Percentiles rank a stretch among this genome's conserved stretches.
Evolutionary conservation across 192 early-diverging fungal species (phyloP).

Genomic region (Linnemannia schmuckeri): DNA sequence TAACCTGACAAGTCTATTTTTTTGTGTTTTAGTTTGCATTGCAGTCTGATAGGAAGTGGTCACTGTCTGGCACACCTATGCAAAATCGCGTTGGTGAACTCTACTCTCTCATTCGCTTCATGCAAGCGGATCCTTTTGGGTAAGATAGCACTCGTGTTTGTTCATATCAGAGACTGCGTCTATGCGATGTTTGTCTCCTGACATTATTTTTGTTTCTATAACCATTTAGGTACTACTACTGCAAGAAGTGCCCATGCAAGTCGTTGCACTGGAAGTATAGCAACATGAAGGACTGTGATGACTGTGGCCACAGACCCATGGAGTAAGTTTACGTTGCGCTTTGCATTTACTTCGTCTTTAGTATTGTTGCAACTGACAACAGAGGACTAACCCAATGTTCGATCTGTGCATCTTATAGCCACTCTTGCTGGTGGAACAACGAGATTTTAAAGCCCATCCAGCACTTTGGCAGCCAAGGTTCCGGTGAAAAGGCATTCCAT

Average conservation of each 20-base stretch:
- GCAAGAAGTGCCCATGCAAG: constrained; percentile 81
- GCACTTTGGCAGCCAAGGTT: constrained; percentile 70
- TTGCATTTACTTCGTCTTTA: not conserved
- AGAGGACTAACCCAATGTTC: not conserved
- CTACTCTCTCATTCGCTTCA: constrained; percentile 91
- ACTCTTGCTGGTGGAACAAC: constrained; percentile 91
- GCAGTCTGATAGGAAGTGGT: constrained; percentile 77
- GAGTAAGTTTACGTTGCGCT: constrained; percentile 47
- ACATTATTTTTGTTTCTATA: not conserved
- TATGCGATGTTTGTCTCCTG: not conserved
- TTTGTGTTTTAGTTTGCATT: constrained; percentile 75
- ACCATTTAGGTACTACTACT: constrained; percentile 86
- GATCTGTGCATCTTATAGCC: constrained; percentile 36
- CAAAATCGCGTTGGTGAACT: constrained; percentile 96
- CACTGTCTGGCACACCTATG: constrained; percentile 91
- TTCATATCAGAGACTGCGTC: not conserved
- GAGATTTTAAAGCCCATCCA: constrained; percentile 95
- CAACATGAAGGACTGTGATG: constrained; percentile 63
- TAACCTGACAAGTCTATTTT: not conserved
- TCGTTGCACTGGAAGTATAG: constrained; percentile 74
- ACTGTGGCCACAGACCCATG: constrained; percentile 74
- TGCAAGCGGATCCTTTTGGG: constrained; percentile 70
- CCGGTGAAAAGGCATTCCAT: constrained; percentile 73
- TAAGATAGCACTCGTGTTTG: constrained; percentile 4
- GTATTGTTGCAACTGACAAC: no score